These are phyloP conservation scores for Blastobotrys robertii DNA, from an alignment of 805 yeast species.

Conservation along the genomic window DNA sequence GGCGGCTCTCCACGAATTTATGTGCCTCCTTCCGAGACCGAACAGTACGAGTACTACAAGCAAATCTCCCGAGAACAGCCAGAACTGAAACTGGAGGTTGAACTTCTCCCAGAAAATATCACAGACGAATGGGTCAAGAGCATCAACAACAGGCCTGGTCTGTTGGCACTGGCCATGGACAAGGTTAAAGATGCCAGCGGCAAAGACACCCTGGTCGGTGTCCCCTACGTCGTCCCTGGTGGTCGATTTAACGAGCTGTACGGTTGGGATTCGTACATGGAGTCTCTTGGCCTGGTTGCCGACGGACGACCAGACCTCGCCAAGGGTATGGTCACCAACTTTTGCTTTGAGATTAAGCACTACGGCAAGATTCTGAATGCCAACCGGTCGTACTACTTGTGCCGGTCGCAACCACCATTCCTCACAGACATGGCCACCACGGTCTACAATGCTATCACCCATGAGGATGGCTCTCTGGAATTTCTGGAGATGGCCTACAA, in stretches of 20 bases:
- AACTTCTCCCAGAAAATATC: constrained; percentile 61
- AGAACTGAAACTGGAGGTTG: constrained; percentile 55
- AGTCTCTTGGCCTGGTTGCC: constrained; percentile 67
- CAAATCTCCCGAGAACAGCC: constrained; percentile 47
- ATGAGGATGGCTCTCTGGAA: constrained; percentile 35
- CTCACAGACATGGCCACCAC: constrained; percentile 82
- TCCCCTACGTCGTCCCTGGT: constrained; percentile 93
- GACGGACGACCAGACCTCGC: constrained; percentile 63
- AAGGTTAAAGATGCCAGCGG: constrained; percentile 37
- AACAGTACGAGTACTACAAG: constrained; percentile 61
- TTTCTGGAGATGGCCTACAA: constrained; percentile 53
- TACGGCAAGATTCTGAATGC: constrained; percentile 94
- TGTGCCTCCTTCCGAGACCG: constrained; percentile 57
- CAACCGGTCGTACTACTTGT: constrained; percentile 79
- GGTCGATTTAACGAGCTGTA: constrained; percentile 94
- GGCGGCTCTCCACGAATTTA: constrained; percentile 56
- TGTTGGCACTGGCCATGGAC: constrained; percentile 69
- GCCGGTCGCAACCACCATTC: constrained; percentile 95
- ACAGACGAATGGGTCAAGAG: constrained; percentile 72
- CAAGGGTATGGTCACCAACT: constrained; percentile 84
- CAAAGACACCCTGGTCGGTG: constrained; percentile 29
- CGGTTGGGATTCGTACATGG: constrained; percentile 98
- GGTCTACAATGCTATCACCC: constrained; percentile 46
- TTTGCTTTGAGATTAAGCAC: constrained; percentile 78
- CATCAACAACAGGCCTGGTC: constrained; percentile 74